A percentile compares a stretch with the other conserved stretches of the same genome.
phyloP scores from a whole-genome alignment of 2,329 filamentous ascomycete species.

The Dendryphion nanum region DNA sequence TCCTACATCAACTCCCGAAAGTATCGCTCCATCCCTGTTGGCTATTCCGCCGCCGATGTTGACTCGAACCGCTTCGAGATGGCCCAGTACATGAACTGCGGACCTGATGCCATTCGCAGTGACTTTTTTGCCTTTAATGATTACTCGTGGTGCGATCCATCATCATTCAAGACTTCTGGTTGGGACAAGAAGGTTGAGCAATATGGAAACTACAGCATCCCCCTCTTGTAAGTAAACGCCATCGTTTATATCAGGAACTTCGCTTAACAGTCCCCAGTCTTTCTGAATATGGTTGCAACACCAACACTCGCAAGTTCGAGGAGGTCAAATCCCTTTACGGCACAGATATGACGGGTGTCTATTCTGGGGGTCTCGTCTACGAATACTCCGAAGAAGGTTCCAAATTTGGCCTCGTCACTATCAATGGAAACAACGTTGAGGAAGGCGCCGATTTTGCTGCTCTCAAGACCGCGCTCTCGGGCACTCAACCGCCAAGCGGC shows the following conservation, averaged over 20 bases:
- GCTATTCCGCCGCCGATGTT: slow-evolving; percentile 84
- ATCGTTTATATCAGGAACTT: background rate
- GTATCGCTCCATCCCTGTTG: slow-evolving; percentile 69
- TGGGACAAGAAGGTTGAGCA: slow-evolving; percentile 88
- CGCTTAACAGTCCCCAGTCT: slow-evolving; percentile 51
- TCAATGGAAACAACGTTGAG: slow-evolving; percentile 56
- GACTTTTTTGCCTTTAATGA: slow-evolving; percentile 92
- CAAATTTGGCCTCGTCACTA: slow-evolving; percentile 75
- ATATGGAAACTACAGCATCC: slow-evolving; percentile 81
- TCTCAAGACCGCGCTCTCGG: slow-evolving; percentile 51
- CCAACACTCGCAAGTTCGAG: slow-evolving; percentile 75
- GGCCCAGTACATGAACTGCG: slow-evolving; percentile 92
- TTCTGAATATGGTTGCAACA: slow-evolving; percentile 90
- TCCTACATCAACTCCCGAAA: slow-evolving; percentile 73
- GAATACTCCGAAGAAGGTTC: slow-evolving; percentile 75
- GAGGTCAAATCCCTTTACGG: slow-evolving; percentile 80
- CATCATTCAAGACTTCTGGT: slow-evolving; percentile 67
- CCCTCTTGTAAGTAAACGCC: slow-evolving; percentile 62
- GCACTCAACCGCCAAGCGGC: slow-evolving; percentile 52
- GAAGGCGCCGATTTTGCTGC: slow-evolving; percentile 63
- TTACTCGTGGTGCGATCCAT: slow-evolving; percentile 80
- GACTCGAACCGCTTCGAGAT: slow-evolving; percentile 82
- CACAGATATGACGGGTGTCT: slow-evolving; percentile 79
- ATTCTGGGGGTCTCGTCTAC: slow-evolving; percentile 95
- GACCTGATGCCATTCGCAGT: slow-evolving; percentile 75